Base-by-base conservation (phyloP, 1,139 yeast species). In the Saccharomyces hybrid region DNA sequence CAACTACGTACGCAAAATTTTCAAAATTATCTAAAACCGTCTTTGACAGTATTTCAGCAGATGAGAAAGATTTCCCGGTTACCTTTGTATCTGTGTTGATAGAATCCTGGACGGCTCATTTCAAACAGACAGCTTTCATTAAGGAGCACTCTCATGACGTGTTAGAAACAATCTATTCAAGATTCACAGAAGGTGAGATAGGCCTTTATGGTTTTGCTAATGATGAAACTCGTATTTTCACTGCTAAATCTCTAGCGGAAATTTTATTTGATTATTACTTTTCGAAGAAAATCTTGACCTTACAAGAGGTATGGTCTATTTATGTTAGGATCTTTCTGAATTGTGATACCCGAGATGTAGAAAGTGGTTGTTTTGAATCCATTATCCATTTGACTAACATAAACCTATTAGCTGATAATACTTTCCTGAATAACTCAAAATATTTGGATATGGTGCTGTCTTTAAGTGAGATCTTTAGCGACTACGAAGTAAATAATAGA, bases 191-290 rank as follows among this genome's bases (percentile, higher is more conserved):
- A 28, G 56, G 58, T n/a, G 67, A 64, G 46, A 48, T 65, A 28
- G 68, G 66, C 2, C 56, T 61, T 8, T 64, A 59, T 53, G 70
- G 69, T 25, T 61, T 66, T 49, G 57, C 64, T 5, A 69, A 70
- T 47, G 66, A 65, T 48, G 55, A 56, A 28, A 63, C 74, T 3
- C 65, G 77, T 49, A 50, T 62, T 3, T 53, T 57, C 3, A 62
- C 73, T 0, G 71, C 75, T 0, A 68, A 64, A 48, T 52, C 69
- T 1, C 34, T 74, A 9, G 73, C 75, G 0, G 75, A 73, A 47
- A 58, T 72, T 3, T 49, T 73, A n/a, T 63, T 64, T 44, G 52
- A 59, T 50, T 65, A 64, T 54, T 52, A 58, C 28, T 48, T 41
- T 16, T 47, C 53, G 9, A 58, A 58, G 34, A 57, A 62, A 4